A percentile compares a stretch with the other conserved stretches of the same genome.
These are phyloP conservation scores for Rachicladosporium sp. DNA, from an alignment of 2,329 filamentous ascomycete species.

Conservation along the genomic window DNA sequence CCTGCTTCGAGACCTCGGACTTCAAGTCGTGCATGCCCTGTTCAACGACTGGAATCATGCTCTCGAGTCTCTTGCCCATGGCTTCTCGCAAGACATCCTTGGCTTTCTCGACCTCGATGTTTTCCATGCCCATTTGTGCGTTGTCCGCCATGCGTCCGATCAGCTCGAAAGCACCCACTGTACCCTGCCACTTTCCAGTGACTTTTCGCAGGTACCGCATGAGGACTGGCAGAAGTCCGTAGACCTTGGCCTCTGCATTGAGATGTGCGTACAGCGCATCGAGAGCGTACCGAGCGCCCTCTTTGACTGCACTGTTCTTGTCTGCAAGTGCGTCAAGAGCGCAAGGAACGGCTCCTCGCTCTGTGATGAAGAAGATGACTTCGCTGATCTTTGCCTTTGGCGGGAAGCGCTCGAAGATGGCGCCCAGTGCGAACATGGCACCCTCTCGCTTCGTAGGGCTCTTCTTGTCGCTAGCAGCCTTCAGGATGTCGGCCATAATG, in stretches of 20 bases:
- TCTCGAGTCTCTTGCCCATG: conserved; percentile 78
- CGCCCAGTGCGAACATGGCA: conserved; percentile 87
- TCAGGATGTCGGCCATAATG: conserved; percentile 51
- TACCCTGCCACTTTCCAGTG: conserved; percentile 94
- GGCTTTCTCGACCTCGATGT: conserved; percentile 69
- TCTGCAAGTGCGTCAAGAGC: conserved; percentile 80
- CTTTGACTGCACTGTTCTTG: conserved; percentile 77
- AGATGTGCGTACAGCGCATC: conserved; percentile 76
- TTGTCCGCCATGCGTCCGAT: conserved; percentile 92
- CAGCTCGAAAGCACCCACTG: conserved; percentile 71
- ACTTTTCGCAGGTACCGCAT: conserved; percentile 64
- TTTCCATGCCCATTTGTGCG: conserved; percentile 73
- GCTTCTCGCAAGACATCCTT: conserved; percentile 84
- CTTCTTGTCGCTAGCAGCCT: conserved; percentile 90
- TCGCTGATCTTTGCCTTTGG: conserved; percentile 66
- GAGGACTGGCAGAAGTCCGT: conserved; percentile 68
- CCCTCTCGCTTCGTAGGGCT: conserved; percentile 73
- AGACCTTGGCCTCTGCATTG: conserved; percentile 68
- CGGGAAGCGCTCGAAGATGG: conserved; percentile 83
- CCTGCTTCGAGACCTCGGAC: conserved; percentile 71
- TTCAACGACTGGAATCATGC: conserved; percentile 83
- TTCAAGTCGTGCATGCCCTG: conserved; percentile 95
- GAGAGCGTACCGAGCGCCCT: conserved; percentile 86
- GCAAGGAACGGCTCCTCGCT: conserved; percentile 57
- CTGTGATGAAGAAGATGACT: conserved; percentile 68